Percentiles rank a stretch among this genome's conserved stretches.
phyloP scores from a whole-genome alignment of 805 yeast genomes.

The Ascoidea asiatica region DNA sequence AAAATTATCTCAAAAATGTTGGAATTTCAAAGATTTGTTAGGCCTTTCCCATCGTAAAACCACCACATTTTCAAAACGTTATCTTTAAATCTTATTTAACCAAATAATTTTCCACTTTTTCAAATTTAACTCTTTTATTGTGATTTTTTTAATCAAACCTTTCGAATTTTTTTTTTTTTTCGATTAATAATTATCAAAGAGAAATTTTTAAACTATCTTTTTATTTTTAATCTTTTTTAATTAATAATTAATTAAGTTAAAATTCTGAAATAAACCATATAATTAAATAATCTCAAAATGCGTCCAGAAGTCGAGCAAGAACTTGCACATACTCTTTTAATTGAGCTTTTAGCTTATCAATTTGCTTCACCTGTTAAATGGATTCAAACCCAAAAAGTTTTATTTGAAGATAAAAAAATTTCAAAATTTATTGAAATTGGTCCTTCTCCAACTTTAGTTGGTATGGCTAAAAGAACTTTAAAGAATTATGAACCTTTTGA shows the following conservation, averaged over 20 bases:
- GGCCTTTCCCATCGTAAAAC: too few relatives aligned
- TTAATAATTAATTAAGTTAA: too few relatives aligned
- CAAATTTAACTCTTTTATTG: background rate
- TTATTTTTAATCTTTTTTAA: too few relatives aligned
- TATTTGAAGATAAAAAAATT: slow-evolving; percentile 84
- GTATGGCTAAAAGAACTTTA: slow-evolving; percentile 97
- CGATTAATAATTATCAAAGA: too few relatives aligned
- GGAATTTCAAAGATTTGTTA: too few relatives aligned
- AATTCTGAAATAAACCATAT: too few relatives aligned
- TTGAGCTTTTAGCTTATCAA: slow-evolving; percentile 95
- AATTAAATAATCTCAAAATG: too few relatives aligned
- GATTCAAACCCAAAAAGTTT: slow-evolving; percentile 99
- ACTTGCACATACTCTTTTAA: slow-evolving; percentile 83
- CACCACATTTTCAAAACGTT: too few relatives aligned
- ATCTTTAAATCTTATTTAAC: too few relatives aligned
- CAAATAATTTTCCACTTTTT: background rate
- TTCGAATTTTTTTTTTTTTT: too few relatives aligned
- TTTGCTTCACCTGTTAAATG: slow-evolving; percentile 99
- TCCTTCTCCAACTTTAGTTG: slow-evolving; percentile 96
- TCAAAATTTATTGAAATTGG: slow-evolving; percentile 98
- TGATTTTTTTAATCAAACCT: background rate
- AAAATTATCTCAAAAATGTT: too few relatives aligned
- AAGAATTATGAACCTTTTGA: slow-evolving; percentile 96
- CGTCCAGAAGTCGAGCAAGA: slow-evolving; percentile 95
- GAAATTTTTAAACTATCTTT: too few relatives aligned